Base-by-base conservation (phyloP, 202 grass and related monocot species). In the Thinopyrum obtusiflorum region DNA sequence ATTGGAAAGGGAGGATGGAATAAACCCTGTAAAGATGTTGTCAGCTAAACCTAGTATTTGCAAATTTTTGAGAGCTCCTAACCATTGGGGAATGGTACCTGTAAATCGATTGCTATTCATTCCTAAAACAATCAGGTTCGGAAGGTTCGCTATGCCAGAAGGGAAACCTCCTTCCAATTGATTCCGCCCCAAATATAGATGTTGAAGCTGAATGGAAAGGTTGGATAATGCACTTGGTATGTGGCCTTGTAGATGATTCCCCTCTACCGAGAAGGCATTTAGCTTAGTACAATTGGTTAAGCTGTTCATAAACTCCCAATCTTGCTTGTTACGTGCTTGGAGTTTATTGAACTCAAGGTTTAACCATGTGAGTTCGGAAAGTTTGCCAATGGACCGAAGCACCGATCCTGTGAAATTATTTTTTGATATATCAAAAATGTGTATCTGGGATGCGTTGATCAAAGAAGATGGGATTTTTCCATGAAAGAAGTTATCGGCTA, bases 1-100 rank as follows among this genome's bases (percentile, higher is more conserved):
- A 27, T 91, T 91, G 59, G 85, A 86, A 32, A 91, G 55, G 21
- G 80, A 91, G 5, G 80, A 61, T 18, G 89, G 89, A 91, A 91
- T 39, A 51, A 51, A 8, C 20, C 89, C 89, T 84, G 80, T 84
- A 66, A 91, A 88, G 0, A 62, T 49, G 18, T 91, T 91, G 36
- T 2, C 61, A 26, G 62, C 61, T 44, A 90, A 35, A 47, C 17
- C 69, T 49, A 91, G 46, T 47, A 57, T 27, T 61, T 84, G 74
- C 80, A 91, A 53, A 37, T 33, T 87, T 36, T 11, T 67, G 8
- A 87, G 81, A 61, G 53, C 4, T 12, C 85, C 76, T 24, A 91
- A 37, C 47, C 76, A 85, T 36, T 76, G 9, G 23, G 89, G 85
- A 62, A 91, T 23, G 7, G 5, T 47, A 37, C 89, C 85, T 24